Conservation (phyloP, 371 early-diverging fungal species). For the Mortierella sp. region DNA sequence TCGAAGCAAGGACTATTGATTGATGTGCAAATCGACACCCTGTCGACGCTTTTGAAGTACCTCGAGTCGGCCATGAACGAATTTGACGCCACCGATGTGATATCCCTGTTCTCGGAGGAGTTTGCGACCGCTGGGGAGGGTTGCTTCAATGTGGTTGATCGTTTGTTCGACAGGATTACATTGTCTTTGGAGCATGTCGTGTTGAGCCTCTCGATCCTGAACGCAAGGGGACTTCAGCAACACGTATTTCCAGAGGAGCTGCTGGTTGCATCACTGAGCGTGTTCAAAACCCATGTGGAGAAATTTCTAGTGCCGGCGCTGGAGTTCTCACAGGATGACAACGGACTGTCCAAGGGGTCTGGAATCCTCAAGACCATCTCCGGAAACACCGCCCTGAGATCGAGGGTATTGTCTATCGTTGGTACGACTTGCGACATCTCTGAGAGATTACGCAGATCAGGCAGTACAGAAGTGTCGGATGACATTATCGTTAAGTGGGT, state of each 20-base stretch:
- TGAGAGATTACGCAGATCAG: conserved; percentile 16
- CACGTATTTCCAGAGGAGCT: conserved; percentile 51
- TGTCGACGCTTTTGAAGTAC: conserved; percentile 28
- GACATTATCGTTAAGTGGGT: conserved; percentile 42
- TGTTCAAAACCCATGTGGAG: conserved; percentile 35
- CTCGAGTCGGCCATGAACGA: conserved; percentile 27
- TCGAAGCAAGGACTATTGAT: conserved; percentile 14
- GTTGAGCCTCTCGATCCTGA: conserved; percentile 32
- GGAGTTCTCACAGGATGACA: conserved; percentile 31
- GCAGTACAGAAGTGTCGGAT: conserved; percentile 36
- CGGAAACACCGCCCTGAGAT: conserved; percentile 1
- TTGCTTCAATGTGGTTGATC: not conserved
- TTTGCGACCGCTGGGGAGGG: not conserved
- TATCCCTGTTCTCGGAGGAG: not conserved
- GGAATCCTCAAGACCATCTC: conserved; percentile 18
- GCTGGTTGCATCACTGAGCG: conserved; percentile 24
- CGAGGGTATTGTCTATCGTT: conserved; percentile 30
- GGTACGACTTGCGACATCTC: conserved; percentile 30
- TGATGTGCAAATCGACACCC: conserved; percentile 25
- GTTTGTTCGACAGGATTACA: conserved; percentile 4
- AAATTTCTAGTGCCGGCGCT: conserved; percentile 36
- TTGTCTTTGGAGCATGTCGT: conserved; percentile 29
- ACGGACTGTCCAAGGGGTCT: not conserved
- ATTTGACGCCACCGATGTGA: conserved; percentile 1
- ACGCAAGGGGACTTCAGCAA: conserved; percentile 22